phyloP scores from a whole-genome alignment of 768 basidiomycete genomes.

The Mycena kentingensis region DNA sequence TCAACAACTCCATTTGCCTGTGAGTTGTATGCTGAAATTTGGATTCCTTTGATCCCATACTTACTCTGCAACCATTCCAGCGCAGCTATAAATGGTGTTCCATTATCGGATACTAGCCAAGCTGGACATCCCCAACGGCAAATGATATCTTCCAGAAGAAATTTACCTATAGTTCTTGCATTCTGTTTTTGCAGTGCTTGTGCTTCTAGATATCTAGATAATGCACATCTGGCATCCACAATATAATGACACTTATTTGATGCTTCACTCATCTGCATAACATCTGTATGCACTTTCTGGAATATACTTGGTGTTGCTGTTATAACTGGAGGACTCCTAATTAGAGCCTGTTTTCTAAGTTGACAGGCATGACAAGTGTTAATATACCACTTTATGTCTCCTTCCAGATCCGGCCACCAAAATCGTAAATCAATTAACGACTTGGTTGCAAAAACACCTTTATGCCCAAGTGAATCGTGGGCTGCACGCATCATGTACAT shows the following conservation, averaged over 20 bases:
- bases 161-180: constrained; percentile 19
- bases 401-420: constrained; percentile 26
- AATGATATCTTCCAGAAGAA: constrained; percentile 31
- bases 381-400: constrained; percentile 33
- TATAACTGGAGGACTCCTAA: constrained; percentile 32
- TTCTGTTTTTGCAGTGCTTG: no score
- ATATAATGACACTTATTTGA: constrained; percentile 27
- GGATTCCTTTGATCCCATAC: constrained; percentile 39
- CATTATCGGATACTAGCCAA: constrained; percentile 39
- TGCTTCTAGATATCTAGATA: constrained; percentile 27
- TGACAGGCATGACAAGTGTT: constrained; percentile 39
- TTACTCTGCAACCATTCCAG: constrained; percentile 12
- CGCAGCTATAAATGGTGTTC: constrained; percentile 29
- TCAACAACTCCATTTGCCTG: no score
- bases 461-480: constrained; percentile 23
- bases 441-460: constrained; percentile 7
- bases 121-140: constrained; percentile 37
- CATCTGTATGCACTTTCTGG: no score
- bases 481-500: constrained; percentile 11
- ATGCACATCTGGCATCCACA: constrained; percentile 27
- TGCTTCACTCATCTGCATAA: no score
- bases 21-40: constrained; percentile 44
- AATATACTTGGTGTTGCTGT: constrained; percentile 25
- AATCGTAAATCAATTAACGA: constrained; percentile 14
- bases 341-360: constrained; percentile 20